Evolutionary conservation across 148 eudicot genomes (phyloP).

Genomic region (Camellia lanceoleosa): DNA sequence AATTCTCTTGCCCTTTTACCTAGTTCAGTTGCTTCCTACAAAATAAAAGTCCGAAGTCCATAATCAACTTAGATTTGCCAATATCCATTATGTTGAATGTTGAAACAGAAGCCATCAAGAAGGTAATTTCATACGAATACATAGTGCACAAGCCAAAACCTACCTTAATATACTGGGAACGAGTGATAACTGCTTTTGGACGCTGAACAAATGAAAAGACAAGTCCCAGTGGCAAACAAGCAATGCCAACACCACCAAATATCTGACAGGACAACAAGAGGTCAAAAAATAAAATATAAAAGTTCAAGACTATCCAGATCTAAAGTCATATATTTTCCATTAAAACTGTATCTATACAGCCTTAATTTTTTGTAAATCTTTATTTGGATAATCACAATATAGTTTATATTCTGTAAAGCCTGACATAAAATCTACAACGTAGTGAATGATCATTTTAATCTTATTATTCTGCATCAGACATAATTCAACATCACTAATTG

Average conservation of each 20-base stretch:
- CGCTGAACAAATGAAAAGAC: conserved; percentile 88
- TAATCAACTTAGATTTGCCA: not conserved
- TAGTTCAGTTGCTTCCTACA: conserved; percentile 96
- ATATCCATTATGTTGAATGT: not conserved
- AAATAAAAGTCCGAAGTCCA: conserved; percentile 12
- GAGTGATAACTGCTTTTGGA: conserved; percentile 96
- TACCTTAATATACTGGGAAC: conserved; percentile 99
- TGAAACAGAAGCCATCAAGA: not conserved
- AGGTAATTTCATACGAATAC: conserved; percentile 1
- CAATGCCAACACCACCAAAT: conserved; percentile 98
- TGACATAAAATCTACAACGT: not conserved
- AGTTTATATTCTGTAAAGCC: not conserved
- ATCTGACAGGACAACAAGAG: conserved; percentile 42
- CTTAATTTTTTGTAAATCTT: not conserved
- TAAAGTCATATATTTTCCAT: not conserved
- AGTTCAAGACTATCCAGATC: not conserved
- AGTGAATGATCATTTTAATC: not conserved
- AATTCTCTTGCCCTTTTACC: conserved; percentile 92
- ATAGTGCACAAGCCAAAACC: conserved; percentile 1
- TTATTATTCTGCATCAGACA: not conserved
- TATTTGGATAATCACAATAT: not conserved
- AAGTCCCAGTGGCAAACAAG: conserved; percentile 90
- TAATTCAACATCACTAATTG: not conserved
- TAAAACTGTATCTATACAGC: not conserved
- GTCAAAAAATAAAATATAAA: not conserved